These are phyloP conservation scores for Nicotiana knightiana DNA, from an alignment of 257 asterid genomes.

Conservation along the genomic window DNA sequence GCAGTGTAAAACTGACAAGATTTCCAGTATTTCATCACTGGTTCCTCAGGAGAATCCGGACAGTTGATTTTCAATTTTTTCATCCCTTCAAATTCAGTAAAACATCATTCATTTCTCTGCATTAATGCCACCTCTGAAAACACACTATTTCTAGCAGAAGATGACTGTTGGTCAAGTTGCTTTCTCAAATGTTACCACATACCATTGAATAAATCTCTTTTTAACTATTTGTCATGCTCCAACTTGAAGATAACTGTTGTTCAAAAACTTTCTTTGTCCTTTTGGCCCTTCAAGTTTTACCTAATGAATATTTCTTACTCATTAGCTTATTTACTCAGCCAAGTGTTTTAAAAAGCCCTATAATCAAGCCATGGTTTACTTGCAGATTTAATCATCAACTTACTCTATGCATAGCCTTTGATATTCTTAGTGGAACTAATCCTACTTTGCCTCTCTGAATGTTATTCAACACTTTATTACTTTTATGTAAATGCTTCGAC, in stretches of 20 bases:
- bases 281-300: neutral
- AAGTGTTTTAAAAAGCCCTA: neutral
- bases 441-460: neutral
- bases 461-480: neutral
- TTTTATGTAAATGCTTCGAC: neutral
- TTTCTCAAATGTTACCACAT: neutral
- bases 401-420: neutral
- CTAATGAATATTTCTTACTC: neutral
- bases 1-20: constrained; percentile 8
- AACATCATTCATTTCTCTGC: neutral
- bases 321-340: neutral
- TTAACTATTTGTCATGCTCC: neutral
- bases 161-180: neutral
- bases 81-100: constrained; percentile 6
- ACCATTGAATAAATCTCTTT: neutral
- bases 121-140: neutral
- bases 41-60: constrained; percentile 12
- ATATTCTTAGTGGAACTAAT: neutral
- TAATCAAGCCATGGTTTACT: neutral
- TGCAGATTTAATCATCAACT: neutral
- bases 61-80: neutral
- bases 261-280: neutral
- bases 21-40: constrained; percentile 1
- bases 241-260: constrained; percentile 3
- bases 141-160: neutral